Evolutionary conservation across 345 rosid species (phyloP), one percentile per base, ranked within the genome.

Genomic region (Pistacia vera): DNA sequence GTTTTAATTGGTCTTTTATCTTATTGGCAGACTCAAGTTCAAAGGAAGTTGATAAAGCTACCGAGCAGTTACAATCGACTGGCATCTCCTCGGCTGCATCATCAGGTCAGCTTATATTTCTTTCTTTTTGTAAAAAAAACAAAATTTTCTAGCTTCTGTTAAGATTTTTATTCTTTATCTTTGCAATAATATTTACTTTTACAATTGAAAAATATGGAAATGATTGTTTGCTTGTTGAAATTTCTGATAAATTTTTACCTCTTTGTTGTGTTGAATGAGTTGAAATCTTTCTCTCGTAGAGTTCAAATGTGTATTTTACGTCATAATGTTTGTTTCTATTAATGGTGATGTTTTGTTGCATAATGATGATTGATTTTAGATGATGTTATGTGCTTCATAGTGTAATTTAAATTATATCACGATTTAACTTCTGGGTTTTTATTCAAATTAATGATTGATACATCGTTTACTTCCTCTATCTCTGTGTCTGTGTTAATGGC

Each of bases 31-130:
- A 73, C 46, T 74, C 71, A 5, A 78, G 69, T 75, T 69, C 80
- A 30, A 75, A 72, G 54, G 80, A 81, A 69, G 82, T 73, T 55
- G 82, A 78, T 75, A 83, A 75, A 68, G 80, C 78, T 36, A 36
- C 78, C 35, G 84, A 78, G 55, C 86, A 73, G 72, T 70, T 81
- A 14, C 76, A 81, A 57, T 78, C 86, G 62, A 60, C 78, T 69
- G 70, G 71, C 65, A 67, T 83, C 76, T 75, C 81, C 63, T 63
- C 81, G 60, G 57, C 69, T 52, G 78, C 74, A 54, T 44, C 78
- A 71, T 66, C 77, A 4, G 81, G 80, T 70, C 25, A 28, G 71
- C 38, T 46, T 59, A 18, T n/a, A 17, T 56, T 9, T 54, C 13
- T 55, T 63, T 5, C 2, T 36, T 62, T 35, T 3, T 55, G 8